These are phyloP conservation scores for Yamadazyma triangularis DNA, from an alignment of 1,139 yeast genomes.

Conservation along the genomic window DNA sequence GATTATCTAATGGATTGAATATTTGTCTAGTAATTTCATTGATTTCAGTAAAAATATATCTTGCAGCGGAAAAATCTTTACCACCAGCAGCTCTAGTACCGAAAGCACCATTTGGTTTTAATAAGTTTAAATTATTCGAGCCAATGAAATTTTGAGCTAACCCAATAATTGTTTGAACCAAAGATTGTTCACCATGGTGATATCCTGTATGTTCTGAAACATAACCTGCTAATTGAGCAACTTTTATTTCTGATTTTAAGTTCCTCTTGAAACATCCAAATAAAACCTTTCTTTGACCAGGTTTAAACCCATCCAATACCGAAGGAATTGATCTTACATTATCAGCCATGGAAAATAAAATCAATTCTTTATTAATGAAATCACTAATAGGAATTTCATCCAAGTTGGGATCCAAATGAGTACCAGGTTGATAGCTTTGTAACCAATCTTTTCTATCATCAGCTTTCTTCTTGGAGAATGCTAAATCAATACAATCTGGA, in stretches of 20 bases:
- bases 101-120: slow-evolving; percentile 92
- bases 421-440: slow-evolving; percentile 84
- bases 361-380: slow-evolving; percentile 91
- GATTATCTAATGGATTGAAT: slow-evolving; percentile 78
- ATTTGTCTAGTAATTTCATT: slow-evolving; percentile 70
- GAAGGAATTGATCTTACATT: slow-evolving; percentile 94
- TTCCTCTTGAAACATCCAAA: slow-evolving; percentile 87
- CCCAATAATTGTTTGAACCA: slow-evolving; percentile 86
- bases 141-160: slow-evolving; percentile 96
- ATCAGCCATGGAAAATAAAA: slow-evolving; percentile 95
- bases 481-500: slow-evolving; percentile 78
- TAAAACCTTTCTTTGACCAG: slow-evolving; percentile 93
- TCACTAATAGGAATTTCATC: slow-evolving; percentile 83
- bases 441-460: slow-evolving; percentile 98
- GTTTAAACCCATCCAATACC: slow-evolving; percentile 92
- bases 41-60: slow-evolving; percentile 91
- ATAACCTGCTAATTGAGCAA: slow-evolving; percentile 87
- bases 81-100: slow-evolving; percentile 98
- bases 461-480: slow-evolving; percentile 92
- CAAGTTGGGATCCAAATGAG: slow-evolving; percentile 81
- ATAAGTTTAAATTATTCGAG: slow-evolving; percentile 77
- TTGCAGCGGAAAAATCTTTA: slow-evolving; percentile 97
- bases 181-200: slow-evolving; percentile 92
- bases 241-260: slow-evolving; percentile 74
- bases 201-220: slow-evolving; percentile 88